phyloP scores from a whole-genome alignment of 1,284 basidiomycete genomes.

The Rhodotorula sp. region DNA sequence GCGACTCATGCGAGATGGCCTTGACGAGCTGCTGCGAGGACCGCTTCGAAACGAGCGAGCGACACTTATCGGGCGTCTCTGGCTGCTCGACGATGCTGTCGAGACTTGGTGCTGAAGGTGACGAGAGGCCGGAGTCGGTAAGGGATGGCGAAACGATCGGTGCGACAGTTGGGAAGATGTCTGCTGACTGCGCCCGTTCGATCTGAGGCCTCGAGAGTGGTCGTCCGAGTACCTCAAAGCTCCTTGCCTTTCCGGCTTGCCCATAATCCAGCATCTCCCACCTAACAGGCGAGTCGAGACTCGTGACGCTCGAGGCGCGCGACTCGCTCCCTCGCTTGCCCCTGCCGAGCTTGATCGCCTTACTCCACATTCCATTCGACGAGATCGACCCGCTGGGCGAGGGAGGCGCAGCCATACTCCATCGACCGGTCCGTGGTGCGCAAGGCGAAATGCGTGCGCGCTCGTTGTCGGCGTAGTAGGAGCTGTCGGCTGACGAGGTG shows the following conservation, averaged over 20 bases:
- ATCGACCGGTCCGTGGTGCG: not conserved
- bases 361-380: not conserved
- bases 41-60: not conserved
- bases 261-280: not conserved
- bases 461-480: conserved; percentile 18
- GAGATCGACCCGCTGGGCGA: not conserved
- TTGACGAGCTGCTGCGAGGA: not conserved
- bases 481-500: conserved; percentile 8
- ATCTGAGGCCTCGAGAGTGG: not conserved
- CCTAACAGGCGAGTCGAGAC: not conserved
- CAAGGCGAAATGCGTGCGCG: conserved; percentile 3
- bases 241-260: not conserved
- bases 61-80: not conserved
- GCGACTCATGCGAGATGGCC: not conserved
- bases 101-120: conserved; percentile 7
- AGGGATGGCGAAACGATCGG: not conserved
- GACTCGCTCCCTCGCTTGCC: not conserved
- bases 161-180: no score
- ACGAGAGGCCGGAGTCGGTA: not conserved
- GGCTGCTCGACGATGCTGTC: conserved; percentile 11
- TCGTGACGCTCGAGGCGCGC: not conserved
- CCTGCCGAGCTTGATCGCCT: not conserved
- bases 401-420: not conserved
- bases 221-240: conserved; percentile 13
- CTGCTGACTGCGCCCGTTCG: not conserved